A percentile compares a stretch with the other conserved stretches of the same genome.
These are phyloP conservation scores for Carex pumila DNA, from an alignment of 176 grass and related monocot species.

Conservation along the genomic window DNA sequence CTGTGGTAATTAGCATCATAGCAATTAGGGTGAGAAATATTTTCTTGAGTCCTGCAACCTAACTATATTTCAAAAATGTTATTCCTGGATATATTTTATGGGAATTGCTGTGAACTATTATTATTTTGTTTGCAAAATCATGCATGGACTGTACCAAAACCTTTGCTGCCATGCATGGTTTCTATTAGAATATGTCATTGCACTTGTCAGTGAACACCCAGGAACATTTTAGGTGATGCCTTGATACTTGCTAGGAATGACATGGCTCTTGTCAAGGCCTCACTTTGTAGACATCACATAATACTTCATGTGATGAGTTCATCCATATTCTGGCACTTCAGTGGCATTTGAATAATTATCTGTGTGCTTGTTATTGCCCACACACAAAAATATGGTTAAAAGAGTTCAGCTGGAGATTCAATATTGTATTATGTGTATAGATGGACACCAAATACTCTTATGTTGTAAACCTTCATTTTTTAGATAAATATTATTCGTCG, in stretches of 20 bases:
- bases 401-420: not conserved
- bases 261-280: not conserved
- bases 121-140: not conserved
- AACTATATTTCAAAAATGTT: not conserved
- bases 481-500: no score
- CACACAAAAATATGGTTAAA: not conserved
- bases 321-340: not conserved
- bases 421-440: not conserved
- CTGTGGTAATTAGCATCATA: not conserved
- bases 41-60: not conserved
- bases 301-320: not conserved
- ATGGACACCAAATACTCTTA: not conserved
- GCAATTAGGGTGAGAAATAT: not conserved
- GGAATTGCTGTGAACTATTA: not conserved
- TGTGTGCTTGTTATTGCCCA: not conserved
- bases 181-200: not conserved
- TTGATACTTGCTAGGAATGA: not conserved
- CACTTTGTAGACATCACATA: not conserved
- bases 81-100: not conserved
- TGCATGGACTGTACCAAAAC: not conserved
- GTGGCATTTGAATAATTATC: not conserved
- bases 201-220: not conserved
- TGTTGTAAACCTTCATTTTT: not conserved
- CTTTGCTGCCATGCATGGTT: not conserved
- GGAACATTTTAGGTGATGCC: not conserved